phyloP scores from a whole-genome alignment of 2,329 filamentous ascomycete genomes.

The Zymoseptoria tritici region DNA sequence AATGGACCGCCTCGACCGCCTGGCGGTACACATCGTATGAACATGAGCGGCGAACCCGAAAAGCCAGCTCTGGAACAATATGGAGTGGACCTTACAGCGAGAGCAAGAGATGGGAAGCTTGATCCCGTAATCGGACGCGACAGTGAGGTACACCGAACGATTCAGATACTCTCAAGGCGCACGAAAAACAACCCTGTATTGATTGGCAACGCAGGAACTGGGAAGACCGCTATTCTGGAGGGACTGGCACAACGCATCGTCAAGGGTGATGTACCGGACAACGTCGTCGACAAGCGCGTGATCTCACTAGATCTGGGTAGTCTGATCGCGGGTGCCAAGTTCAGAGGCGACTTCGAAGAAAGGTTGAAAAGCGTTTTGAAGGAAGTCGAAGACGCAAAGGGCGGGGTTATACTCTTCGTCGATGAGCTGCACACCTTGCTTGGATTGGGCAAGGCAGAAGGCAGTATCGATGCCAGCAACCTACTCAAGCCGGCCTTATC shows the following conservation, averaged over 20 bases:
- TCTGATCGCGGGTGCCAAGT: slow-evolving; percentile 92
- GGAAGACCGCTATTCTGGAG: slow-evolving; percentile 90
- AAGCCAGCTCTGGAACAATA: slow-evolving; percentile 87
- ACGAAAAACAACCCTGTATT: slow-evolving; percentile 95
- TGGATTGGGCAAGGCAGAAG: slow-evolving; percentile 88
- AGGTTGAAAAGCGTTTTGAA: slow-evolving; percentile 82
- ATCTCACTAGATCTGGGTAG: slow-evolving; percentile 82
- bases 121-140: slow-evolving; percentile 95
- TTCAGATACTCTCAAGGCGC: slow-evolving; percentile 82
- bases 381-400: slow-evolving; percentile 83
- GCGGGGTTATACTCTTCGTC: slow-evolving; percentile 87
- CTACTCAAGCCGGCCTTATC: slow-evolving; percentile 89
- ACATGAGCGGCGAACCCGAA: slow-evolving; percentile 66
- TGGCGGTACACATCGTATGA: slow-evolving; percentile 89
- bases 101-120: slow-evolving; percentile 79
- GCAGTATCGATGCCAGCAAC: slow-evolving; percentile 93
- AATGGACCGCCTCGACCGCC: slow-evolving; percentile 69
- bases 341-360: slow-evolving; percentile 92
- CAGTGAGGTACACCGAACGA: slow-evolving; percentile 83
- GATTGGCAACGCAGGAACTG: slow-evolving; percentile 85
- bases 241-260: slow-evolving; percentile 86
- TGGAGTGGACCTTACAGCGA: slow-evolving; percentile 80
- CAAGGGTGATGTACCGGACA: slow-evolving; percentile 87
- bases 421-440: slow-evolving; percentile 90
- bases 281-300: slow-evolving; percentile 88